Percentiles rank a stretch among this genome's conserved stretches.
Evolutionary conservation across 352 stramenopile species (phyloP).

Genomic region (Phytophthora idaei): DNA sequence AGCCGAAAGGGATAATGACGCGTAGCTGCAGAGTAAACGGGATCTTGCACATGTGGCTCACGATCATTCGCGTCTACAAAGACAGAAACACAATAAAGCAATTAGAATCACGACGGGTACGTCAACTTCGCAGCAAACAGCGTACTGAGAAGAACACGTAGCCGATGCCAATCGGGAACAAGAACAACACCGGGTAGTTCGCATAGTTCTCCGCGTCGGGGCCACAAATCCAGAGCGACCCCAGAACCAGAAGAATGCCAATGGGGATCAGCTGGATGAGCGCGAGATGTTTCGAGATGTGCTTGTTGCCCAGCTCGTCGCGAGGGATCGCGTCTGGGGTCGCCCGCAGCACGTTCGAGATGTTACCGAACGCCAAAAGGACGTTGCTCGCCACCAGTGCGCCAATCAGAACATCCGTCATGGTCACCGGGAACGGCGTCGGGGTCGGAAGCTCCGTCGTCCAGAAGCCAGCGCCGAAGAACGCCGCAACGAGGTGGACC

Average conservation of each 20-base stretch:
- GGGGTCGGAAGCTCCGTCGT: slow-evolving; percentile 40
- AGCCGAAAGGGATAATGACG: slow-evolving; percentile 77
- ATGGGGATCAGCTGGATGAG: slow-evolving; percentile 79
- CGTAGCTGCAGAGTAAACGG: slow-evolving; percentile 82
- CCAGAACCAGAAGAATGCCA: slow-evolving; percentile 56
- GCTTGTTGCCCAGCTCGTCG: slow-evolving; percentile 84
- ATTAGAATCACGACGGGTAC: not conserved
- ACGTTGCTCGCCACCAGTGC: slow-evolving; percentile 78
- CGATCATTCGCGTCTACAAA: slow-evolving; percentile 86
- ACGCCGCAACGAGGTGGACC: slow-evolving; percentile 60
- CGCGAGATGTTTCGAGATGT: slow-evolving; percentile 82
- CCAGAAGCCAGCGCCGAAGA: slow-evolving; percentile 70
- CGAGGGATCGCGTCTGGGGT: slow-evolving; percentile 55
- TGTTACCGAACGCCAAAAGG: slow-evolving; percentile 74
- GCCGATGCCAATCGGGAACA: slow-evolving; percentile 80
- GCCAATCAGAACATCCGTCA: slow-evolving; percentile 61
- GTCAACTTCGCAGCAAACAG: slow-evolving; percentile 5
- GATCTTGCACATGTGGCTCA: slow-evolving; percentile 92
- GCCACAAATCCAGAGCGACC: slow-evolving; percentile 76
- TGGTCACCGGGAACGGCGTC: slow-evolving; percentile 32
- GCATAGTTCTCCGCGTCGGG: slow-evolving; percentile 69
- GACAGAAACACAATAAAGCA: slow-evolving; percentile 12
- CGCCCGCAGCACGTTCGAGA: slow-evolving; percentile 72
- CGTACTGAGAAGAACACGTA: slow-evolving; percentile 87
- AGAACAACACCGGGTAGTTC: slow-evolving; percentile 75